Percentiles rank a stretch among this genome's conserved stretches.
Conservation (phyloP, 2,329 filamentous ascomycete species). For the Basipetospora chlamydospora region DNA sequence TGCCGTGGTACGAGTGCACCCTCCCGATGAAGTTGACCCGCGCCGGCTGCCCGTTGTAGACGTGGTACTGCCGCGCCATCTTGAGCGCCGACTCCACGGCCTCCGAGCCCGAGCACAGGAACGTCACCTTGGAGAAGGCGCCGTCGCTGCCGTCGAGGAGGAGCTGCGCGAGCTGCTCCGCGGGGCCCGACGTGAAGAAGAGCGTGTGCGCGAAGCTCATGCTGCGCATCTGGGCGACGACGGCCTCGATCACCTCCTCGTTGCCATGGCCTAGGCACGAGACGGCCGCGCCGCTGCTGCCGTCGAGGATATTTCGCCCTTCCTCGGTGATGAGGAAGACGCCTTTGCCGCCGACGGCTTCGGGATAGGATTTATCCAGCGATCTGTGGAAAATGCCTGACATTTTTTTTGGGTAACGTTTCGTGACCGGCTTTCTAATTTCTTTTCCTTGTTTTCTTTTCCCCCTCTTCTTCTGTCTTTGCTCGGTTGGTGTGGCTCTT, state of each 20-base stretch:
- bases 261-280: constrained; percentile 49
- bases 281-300: constrained; percentile 53
- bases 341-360: constrained; percentile 7
- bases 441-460: too few relatives aligned
- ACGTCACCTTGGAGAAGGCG: constrained; percentile 21
- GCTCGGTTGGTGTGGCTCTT: too few relatives aligned
- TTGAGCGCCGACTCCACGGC: constrained; percentile 33
- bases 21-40: constrained; percentile 27
- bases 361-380: constrained; percentile 6
- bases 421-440: too few relatives aligned
- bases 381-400: constrained; percentile 7
- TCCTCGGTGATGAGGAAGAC: constrained; percentile 7
- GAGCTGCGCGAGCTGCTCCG: constrained; percentile 15
- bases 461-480: too few relatives aligned
- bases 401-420: too few relatives aligned
- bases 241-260: constrained; percentile 36
- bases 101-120: constrained; percentile 20
- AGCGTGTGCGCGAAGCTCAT: constrained; percentile 15
- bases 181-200: constrained; percentile 12
- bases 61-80: constrained; percentile 31
- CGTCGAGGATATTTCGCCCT: constrained; percentile 46
- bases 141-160: constrained; percentile 12
- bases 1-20: constrained; percentile 33
- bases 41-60: constrained; percentile 21
- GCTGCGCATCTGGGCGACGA: constrained; percentile 36